A percentile compares a stretch with the other conserved stretches of the same genome.
Conservation (phyloP, 148 eudicot genomes). For the Cornus controversa region DNA sequence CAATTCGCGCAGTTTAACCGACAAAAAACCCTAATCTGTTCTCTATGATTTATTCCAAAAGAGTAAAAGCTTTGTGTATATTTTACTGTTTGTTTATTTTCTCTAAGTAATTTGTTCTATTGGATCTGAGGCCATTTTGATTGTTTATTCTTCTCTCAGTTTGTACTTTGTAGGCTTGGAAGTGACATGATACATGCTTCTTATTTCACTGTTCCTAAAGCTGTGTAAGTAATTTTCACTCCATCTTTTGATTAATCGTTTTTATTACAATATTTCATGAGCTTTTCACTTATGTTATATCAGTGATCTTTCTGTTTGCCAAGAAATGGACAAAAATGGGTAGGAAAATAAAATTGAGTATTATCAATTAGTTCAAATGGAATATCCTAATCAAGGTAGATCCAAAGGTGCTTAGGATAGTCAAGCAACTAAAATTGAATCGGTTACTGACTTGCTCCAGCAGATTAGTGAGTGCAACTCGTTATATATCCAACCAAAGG, state of each 20-base stretch:
- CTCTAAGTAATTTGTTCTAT: background rate
- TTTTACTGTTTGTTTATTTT: background rate
- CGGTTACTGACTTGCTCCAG: no score
- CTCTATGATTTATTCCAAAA: background rate
- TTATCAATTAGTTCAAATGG: background rate
- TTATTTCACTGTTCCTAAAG: constrained; percentile 7
- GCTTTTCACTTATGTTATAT: background rate
- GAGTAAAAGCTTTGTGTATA: no score
- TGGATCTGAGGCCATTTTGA: background rate
- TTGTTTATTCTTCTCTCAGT: background rate
- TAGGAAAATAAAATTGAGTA: background rate
- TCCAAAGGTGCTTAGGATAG: no score
- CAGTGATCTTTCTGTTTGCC: background rate
- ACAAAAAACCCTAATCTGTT: no score
- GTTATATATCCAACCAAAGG: no score
- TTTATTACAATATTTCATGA: background rate
- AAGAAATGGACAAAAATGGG: background rate
- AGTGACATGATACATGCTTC: constrained; percentile 9
- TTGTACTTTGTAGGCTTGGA: background rate
- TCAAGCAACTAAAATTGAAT: no score
- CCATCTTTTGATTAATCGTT: background rate
- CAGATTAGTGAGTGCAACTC: no score
- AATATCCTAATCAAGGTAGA: no score
- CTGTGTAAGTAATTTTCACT: constrained; percentile 1
- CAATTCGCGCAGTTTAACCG: background rate